A percentile compares a stretch with the other conserved stretches of the same genome.
Conservation (phyloP, 2,329 filamentous ascomycete species). For the Sclerotiophoma versabilis region DNA sequence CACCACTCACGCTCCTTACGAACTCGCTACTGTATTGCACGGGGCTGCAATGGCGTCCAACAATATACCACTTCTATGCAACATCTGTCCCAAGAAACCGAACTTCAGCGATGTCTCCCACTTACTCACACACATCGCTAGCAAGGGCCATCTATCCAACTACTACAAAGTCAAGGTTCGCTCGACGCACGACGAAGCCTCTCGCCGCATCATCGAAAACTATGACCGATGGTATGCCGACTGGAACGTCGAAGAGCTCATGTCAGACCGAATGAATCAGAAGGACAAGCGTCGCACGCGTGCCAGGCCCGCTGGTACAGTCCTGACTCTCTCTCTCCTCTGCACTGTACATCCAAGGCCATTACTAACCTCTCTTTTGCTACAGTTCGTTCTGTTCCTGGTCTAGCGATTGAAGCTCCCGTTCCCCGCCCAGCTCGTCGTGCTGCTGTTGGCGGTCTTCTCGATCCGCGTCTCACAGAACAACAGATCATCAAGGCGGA, state of each 20-base stretch:
- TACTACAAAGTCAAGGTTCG: conserved; percentile 82
- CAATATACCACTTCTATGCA: conserved; percentile 76
- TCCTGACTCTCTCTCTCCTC: conserved; percentile 14
- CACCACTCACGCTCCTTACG: conserved; percentile 37
- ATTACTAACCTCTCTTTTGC: conserved; percentile 29
- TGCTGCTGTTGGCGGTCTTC: conserved; percentile 32
- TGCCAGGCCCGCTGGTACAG: conserved; percentile 41
- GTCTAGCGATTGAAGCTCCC: conserved; percentile 34
- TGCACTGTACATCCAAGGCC: neutral
- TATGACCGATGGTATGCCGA: conserved; percentile 82
- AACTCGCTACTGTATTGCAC: conserved; percentile 6
- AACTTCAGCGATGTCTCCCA: conserved; percentile 91
- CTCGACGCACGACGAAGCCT: conserved; percentile 70
- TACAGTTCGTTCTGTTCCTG: conserved; percentile 33
- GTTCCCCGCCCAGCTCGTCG: conserved; percentile 32
- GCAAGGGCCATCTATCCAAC: conserved; percentile 88
- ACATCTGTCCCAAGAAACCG: conserved; percentile 80
- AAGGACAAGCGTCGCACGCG: conserved; percentile 73
- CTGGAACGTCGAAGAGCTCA: conserved; percentile 73
- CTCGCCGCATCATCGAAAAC: conserved; percentile 66
- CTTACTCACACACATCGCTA: conserved; percentile 88
- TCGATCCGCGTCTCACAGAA: conserved; percentile 49
- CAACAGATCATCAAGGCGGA: conserved; percentile 48
- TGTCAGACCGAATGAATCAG: conserved; percentile 77
- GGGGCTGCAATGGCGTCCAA: conserved; percentile 47